phyloP scores from a whole-genome alignment of 768 basidiomycete genomes.

The Tricholoma saponaceum region DNA sequence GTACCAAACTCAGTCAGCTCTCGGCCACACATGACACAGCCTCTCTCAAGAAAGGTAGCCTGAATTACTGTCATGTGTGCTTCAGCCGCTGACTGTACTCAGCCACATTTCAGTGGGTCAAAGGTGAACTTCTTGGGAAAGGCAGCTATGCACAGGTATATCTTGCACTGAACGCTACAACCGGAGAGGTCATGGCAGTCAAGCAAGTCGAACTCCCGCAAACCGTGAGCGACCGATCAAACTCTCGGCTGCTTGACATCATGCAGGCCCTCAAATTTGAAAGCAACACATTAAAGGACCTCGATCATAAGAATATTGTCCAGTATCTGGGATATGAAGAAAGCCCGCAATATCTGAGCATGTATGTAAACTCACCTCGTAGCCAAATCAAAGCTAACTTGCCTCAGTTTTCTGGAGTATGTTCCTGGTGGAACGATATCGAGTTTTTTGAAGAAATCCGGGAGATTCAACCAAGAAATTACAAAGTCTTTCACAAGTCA shows the following conservation, averaged over 20 bases:
- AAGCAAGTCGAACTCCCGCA: conserved; percentile 91
- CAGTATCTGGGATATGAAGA: conserved; percentile 89
- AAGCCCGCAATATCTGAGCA: conserved; percentile 66
- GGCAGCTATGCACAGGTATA: conserved; percentile 96
- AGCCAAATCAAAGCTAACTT: neutral
- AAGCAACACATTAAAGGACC: conserved; percentile 78
- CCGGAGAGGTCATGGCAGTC: conserved; percentile 91
- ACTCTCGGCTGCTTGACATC: conserved; percentile 60
- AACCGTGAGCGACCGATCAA: conserved; percentile 64
- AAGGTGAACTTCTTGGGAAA: conserved; percentile 88
- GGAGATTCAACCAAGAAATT: conserved; percentile 79
- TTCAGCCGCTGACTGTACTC: neutral
- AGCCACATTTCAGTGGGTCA: conserved; percentile 87
- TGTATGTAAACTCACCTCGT: conserved; percentile 44
- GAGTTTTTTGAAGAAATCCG: conserved; percentile 71
- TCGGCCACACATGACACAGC: neutral
- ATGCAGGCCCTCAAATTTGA: conserved; percentile 83
- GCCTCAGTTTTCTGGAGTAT: conserved; percentile 84
- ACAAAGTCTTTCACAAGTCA: conserved; percentile 84
- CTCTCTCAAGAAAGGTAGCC: conserved; percentile 11
- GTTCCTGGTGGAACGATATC: conserved; percentile 93
- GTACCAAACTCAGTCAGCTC: neutral
- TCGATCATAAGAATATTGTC: conserved; percentile 90
- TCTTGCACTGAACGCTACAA: conserved; percentile 82
- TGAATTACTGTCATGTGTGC: neutral